Percentiles rank a stretch among this genome's conserved stretches.
These are phyloP conservation scores for Incumbomyces delicatus DNA, from an alignment of 2,329 filamentous ascomycete genomes.

Conservation along the genomic window DNA sequence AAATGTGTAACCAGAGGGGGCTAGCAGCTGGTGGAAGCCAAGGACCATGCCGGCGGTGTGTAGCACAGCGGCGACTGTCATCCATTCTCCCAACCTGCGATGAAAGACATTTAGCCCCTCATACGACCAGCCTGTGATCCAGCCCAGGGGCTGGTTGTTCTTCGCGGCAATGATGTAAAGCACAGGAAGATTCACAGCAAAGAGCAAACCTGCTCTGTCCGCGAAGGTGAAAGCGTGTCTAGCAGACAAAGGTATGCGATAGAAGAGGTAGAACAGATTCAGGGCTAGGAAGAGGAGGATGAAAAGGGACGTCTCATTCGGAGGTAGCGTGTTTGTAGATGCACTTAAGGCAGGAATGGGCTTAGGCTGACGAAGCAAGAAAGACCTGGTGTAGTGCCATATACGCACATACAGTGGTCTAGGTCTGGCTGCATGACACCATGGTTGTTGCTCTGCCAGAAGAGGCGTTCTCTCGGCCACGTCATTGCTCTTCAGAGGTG, in stretches of 20 bases:
- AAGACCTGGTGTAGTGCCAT: conserved; percentile 10
- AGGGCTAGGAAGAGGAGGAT: conserved; percentile 43
- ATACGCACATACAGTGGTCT: conserved; percentile 5
- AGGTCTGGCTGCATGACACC: not conserved
- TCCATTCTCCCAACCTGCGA: conserved; percentile 51
- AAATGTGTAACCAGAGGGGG: conserved; percentile 41
- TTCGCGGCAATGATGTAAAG: conserved; percentile 57
- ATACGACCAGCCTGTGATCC: conserved; percentile 55
- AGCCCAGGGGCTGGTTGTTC: conserved; percentile 50
- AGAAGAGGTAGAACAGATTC: conserved; percentile 51
- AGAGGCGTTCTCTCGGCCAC: not conserved
- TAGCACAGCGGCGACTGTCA: conserved; percentile 50
- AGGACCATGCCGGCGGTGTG: conserved; percentile 47
- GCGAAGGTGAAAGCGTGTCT: conserved; percentile 48
- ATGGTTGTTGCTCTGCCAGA: not conserved
- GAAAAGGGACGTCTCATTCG: conserved; percentile 46
- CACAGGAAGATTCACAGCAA: conserved; percentile 40
- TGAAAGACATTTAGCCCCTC: conserved; percentile 58
- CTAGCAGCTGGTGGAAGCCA: conserved; percentile 45
- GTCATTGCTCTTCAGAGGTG: conserved; percentile 11
- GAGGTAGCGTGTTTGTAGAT: conserved; percentile 41
- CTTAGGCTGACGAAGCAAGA: conserved; percentile 48
- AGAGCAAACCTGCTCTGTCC: conserved; percentile 47
- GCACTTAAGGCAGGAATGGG: conserved; percentile 47
- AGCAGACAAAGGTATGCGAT: conserved; percentile 39